A percentile compares a stretch with the other conserved stretches of the same genome.
phyloP scores from a whole-genome alignment of 208 protist genomes.

The Acanthamoeba lenticulata region DNA sequence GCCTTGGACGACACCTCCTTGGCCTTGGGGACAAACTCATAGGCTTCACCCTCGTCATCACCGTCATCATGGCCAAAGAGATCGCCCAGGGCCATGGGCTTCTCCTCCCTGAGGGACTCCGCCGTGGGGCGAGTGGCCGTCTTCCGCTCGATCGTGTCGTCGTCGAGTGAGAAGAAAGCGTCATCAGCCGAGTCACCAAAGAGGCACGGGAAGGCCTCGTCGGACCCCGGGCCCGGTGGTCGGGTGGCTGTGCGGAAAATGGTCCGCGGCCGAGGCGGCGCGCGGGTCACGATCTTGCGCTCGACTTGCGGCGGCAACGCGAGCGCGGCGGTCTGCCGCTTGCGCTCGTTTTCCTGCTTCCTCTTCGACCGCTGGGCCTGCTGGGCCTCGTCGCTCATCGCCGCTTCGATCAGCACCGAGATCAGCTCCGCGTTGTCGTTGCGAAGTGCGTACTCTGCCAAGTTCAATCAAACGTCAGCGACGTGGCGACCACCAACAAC shows the following conservation, averaged over 20 bases:
- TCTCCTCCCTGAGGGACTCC: neutral
- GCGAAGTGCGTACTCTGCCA: neutral
- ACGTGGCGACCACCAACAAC: neutral
- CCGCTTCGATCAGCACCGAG: conserved; percentile 36
- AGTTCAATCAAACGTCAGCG: neutral
- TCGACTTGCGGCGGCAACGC: conserved; percentile 1
- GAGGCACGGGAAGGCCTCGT: neutral
- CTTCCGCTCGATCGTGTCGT: neutral
- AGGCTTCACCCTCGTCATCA: neutral
- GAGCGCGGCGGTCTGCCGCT: neutral
- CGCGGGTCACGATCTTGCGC: neutral
- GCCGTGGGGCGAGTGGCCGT: neutral
- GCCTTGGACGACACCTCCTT: neutral
- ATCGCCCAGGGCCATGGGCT: neutral
- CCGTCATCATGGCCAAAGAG: conserved; percentile 4
- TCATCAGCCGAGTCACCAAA: neutral
- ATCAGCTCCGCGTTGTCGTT: conserved; percentile 42
- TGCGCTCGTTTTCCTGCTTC: neutral
- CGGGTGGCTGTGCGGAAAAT: no score
- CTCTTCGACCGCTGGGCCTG: neutral
- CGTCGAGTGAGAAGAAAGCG: neutral
- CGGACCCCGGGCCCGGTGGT: no score
- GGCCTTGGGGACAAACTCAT: neutral
- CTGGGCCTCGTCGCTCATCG: neutral
- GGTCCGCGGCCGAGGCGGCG: no score